These are phyloP conservation scores for Penicillium pancosmium DNA, from an alignment of 495 filamentous ascomycete genomes.

Conservation along the genomic window DNA sequence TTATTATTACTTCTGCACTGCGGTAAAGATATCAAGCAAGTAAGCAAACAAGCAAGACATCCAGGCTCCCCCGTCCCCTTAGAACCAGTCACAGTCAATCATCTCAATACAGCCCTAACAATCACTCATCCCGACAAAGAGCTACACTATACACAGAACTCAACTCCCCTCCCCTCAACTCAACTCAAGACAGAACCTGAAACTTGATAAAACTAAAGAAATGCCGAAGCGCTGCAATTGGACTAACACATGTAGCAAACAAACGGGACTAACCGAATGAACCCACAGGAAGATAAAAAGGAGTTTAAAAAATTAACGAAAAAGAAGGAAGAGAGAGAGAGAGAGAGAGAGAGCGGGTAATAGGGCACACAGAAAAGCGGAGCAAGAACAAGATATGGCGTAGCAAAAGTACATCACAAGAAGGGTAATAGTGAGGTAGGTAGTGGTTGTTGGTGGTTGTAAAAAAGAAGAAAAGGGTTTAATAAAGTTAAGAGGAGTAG, in stretches of 20 bases:
- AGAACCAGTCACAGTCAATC: no score
- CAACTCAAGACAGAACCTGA: not conserved
- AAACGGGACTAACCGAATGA: constrained; percentile 23
- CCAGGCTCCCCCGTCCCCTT: no score
- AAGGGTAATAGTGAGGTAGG: constrained; percentile 35
- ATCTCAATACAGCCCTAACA: no score
- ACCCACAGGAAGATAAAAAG: constrained; percentile 15
- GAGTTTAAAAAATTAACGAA: constrained; percentile 15
- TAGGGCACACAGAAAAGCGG: constrained; percentile 43
- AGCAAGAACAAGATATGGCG: constrained; percentile 51
- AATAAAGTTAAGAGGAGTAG: not conserved
- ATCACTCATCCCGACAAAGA: no score
- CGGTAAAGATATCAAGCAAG: no score
- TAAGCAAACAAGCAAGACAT: no score
- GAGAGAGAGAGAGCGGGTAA: constrained; percentile 28
- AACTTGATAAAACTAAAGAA: constrained; percentile 8
- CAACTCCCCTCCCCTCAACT: no score
- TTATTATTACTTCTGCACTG: no score
- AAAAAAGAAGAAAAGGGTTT: not conserved
- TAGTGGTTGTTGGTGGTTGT: not conserved
- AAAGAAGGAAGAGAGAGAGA: constrained; percentile 7
- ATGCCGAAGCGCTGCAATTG: constrained; percentile 39
- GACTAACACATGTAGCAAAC: constrained; percentile 25
- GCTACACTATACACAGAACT: no score
- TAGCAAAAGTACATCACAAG: constrained; percentile 59